A percentile compares a stretch with the other conserved stretches of the same genome.
phyloP scores from a whole-genome alignment of 345 rosid species.

The Dipteronia sinensis region DNA sequence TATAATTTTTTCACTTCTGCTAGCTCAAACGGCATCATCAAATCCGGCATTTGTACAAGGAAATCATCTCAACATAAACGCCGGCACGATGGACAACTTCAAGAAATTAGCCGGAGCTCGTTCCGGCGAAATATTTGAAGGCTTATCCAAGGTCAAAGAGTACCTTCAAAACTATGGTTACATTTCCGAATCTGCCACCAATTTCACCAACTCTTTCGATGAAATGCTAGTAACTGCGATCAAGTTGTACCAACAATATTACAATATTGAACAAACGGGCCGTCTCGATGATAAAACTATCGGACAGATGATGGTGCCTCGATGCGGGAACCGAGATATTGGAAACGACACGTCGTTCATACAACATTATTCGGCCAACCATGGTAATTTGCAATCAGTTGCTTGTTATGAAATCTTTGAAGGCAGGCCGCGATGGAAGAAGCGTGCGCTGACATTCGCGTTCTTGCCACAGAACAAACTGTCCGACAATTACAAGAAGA shows the following conservation, averaged over 20 bases:
- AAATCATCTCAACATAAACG: constrained; percentile 11
- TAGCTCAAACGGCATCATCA: constrained; percentile 28
- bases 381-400: constrained; percentile 37
- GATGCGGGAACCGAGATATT: constrained; percentile 88
- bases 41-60: constrained; percentile 35
- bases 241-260: constrained; percentile 72
- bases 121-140: constrained; percentile 53
- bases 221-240: constrained; percentile 57
- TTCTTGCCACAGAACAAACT: constrained; percentile 49
- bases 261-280: constrained; percentile 73
- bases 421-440: constrained; percentile 67
- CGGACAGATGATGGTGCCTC: constrained; percentile 52
- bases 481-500: constrained; percentile 47
- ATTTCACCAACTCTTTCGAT: constrained; percentile 75
- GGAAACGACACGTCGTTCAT: constrained; percentile 58
- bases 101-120: constrained; percentile 58
- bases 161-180: constrained; percentile 80
- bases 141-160: constrained; percentile 65
- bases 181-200: constrained; percentile 36
- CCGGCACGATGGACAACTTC: constrained; percentile 64
- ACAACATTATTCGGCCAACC: constrained; percentile 24
- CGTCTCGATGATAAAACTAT: constrained; percentile 65
- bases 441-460: constrained; percentile 61
- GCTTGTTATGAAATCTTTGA: constrained; percentile 68
- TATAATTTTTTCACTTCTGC: constrained; percentile 22